Evolutionary conservation across 2,329 filamentous ascomycete species (phyloP), one percentile per base, ranked within the genome.

Genomic region (Microsporum ferrugineum): DNA sequence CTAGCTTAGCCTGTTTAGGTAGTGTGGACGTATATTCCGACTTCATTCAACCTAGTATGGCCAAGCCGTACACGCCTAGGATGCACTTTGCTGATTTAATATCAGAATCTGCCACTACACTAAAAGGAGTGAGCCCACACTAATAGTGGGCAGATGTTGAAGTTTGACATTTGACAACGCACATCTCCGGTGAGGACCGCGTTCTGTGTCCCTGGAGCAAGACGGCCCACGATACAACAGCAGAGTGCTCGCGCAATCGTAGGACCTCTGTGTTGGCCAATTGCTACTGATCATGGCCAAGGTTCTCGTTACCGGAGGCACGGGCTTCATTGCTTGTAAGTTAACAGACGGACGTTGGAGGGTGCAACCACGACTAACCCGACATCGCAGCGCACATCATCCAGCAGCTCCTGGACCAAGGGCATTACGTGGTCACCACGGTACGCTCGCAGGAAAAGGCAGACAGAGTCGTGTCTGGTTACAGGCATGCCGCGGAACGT

Each of bases 391-490:
- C 68, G n/a, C 66, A 69, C 45, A 66, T 66, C 1, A 61, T 68
- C 14, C 60, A 65, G 14, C 60, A 57, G 23, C 62, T 66, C 14
- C 62, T 66, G 2, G 29, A 60, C 23, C 49, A 62, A 34, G 64
- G 64, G 5, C 60, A 63, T 17, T 63, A 49, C 39, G 64, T 66
- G 23, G 58, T 63, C 10, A 59, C 45, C 17, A 63, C 63, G 27
- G 60, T 56, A 7, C 43, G 64, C 14, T 63, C 61, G 23, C 58
- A 60, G 31, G 3, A 60, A 23, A 65, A 66, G 27, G 64, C 47
- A 17, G 67, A 71, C 39, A 64, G 66, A 2, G 74, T 79, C 71
- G 71, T 72, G 39, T 67, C 70, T n/a, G 70, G 72, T 1, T 69
- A 76, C 1, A 71, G 70, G 0, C 69, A 77, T 57, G 70, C 74